Conservation (phyloP, 192 early-diverging fungal genomes). For the Linnemannia elongata region DNA sequence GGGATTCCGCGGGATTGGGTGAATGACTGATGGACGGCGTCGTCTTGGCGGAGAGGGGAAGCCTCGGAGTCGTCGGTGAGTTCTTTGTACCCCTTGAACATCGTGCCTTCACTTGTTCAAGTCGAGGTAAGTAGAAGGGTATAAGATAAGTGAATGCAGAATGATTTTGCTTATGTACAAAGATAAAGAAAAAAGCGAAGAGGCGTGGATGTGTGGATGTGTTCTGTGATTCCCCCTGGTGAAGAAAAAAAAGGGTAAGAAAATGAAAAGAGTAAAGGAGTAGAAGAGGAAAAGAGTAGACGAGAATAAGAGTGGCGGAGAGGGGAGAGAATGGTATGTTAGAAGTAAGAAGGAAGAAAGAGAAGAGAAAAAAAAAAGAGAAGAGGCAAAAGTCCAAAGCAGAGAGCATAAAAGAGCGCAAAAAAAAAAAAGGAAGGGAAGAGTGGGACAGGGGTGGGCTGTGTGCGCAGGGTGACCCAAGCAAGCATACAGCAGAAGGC, state of each 20-base stretch:
- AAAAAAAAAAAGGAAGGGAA: neutral
- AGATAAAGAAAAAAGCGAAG: neutral
- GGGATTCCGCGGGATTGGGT: neutral
- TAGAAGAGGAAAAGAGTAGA: conserved; percentile 5
- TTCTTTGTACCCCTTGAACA: conserved; percentile 51
- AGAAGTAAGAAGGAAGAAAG: neutral
- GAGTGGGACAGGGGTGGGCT: neutral
- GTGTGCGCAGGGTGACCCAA: neutral
- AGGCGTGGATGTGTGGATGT: neutral
- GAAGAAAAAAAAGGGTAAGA: neutral
- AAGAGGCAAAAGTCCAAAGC: conserved; percentile 3
- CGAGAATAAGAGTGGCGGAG: neutral
- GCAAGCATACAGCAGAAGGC: neutral
- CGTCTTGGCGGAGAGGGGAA: conserved; percentile 22
- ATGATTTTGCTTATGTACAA: conserved; percentile 1
- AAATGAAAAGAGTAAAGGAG: neutral
- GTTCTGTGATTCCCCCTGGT: neutral
- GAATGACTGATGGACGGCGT: conserved; percentile 19
- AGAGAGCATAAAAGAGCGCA: neutral
- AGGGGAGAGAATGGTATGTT: neutral
- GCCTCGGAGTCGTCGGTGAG: conserved; percentile 32
- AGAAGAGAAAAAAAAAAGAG: neutral
- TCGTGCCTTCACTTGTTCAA: neutral
- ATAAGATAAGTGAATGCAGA: neutral
- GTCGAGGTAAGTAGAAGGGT: neutral